Evolutionary conservation across 305 asterid species (phyloP).

Genomic region (Rubia tinctorum): DNA sequence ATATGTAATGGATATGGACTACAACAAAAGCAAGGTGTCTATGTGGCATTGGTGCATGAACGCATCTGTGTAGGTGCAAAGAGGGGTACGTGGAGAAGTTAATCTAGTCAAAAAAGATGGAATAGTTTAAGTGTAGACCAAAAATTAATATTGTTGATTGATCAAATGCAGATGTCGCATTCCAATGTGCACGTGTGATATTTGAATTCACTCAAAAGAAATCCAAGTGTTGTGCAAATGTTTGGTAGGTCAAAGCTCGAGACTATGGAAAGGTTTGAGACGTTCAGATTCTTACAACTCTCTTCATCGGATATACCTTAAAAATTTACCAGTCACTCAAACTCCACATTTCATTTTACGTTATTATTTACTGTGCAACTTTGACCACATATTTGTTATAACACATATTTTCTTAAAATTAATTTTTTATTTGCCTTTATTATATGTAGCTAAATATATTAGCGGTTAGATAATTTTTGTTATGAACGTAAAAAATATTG

Average conservation of each 20-base stretch:
- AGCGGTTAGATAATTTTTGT: too few species aligned
- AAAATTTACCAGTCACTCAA: too few species aligned
- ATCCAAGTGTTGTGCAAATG: slow-evolving; percentile 8
- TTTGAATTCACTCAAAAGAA: slow-evolving; percentile 2
- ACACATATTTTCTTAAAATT: too few species aligned
- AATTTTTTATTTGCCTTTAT: too few species aligned
- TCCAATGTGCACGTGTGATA: slow-evolving; percentile 35
- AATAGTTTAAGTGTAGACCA: not conserved
- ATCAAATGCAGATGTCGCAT: not conserved
- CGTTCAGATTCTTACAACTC: slow-evolving; percentile 23
- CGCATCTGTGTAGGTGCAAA: not conserved
- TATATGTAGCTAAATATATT: too few species aligned
- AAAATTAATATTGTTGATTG: not conserved
- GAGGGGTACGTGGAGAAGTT: not conserved
- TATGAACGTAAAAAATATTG: too few species aligned
- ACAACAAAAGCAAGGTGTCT: not conserved
- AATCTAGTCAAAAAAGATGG: slow-evolving; percentile 13
- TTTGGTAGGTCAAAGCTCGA: slow-evolving; percentile 27
- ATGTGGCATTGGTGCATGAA: not conserved
- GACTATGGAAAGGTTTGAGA: slow-evolving; percentile 7
- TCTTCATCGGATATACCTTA: slow-evolving; percentile 7
- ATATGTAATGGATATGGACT: not conserved
- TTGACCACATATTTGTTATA: too few species aligned
- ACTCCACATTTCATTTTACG: too few species aligned
- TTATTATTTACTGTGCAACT: too few species aligned